Conservation (phyloP, 805 yeast species). For the Spathaspora boniae region DNA sequence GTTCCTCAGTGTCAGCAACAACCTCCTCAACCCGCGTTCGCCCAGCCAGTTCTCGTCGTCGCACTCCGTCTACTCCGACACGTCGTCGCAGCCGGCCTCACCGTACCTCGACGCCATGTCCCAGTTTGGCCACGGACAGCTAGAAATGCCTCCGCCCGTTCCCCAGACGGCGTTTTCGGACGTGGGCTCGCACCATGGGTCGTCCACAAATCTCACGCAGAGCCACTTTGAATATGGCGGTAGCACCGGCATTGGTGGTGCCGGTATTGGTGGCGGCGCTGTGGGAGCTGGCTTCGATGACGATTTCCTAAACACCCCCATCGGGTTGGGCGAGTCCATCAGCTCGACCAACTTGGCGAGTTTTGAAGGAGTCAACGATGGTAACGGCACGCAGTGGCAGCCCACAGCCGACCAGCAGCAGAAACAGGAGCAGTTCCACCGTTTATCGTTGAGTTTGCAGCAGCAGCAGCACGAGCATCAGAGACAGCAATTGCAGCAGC, state of each 20-base stretch:
- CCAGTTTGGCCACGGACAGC: slow-evolving; percentile 18
- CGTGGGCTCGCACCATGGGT: slow-evolving; percentile 7
- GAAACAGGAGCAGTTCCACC: slow-evolving; percentile 1
- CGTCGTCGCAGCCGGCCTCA: slow-evolving; percentile 33
- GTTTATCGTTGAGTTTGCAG: slow-evolving; percentile 5
- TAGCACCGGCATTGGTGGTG: too few relatives aligned
- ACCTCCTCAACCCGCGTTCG: slow-evolving; percentile 17
- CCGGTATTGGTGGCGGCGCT: too few relatives aligned
- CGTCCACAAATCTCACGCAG: slow-evolving; percentile 4
- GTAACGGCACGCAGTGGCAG: too few relatives aligned
- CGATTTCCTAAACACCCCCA: slow-evolving; percentile 19
- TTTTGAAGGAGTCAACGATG: slow-evolving; percentile 10
- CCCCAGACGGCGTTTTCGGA: slow-evolving; percentile 11
- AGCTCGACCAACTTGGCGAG: slow-evolving; percentile 30
- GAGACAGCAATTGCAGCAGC: background rate
- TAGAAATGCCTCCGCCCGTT: slow-evolving; percentile 4
- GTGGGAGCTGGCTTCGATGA: too few relatives aligned
- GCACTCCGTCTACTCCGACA: slow-evolving; percentile 33
- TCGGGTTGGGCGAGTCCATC: slow-evolving; percentile 37
- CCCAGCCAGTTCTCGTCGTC: slow-evolving; percentile 16
- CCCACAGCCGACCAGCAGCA: too few relatives aligned
- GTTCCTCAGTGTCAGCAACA: too few relatives aligned
- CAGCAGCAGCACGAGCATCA: slow-evolving; percentile 7
- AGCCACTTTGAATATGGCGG: too few relatives aligned
- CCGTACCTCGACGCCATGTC: slow-evolving; percentile 37